A percentile compares a stretch with the other conserved stretches of the same genome.
Evolutionary conservation across 176 grass and related monocot genomes (phyloP).

Genomic region (Typha latifolia): DNA sequence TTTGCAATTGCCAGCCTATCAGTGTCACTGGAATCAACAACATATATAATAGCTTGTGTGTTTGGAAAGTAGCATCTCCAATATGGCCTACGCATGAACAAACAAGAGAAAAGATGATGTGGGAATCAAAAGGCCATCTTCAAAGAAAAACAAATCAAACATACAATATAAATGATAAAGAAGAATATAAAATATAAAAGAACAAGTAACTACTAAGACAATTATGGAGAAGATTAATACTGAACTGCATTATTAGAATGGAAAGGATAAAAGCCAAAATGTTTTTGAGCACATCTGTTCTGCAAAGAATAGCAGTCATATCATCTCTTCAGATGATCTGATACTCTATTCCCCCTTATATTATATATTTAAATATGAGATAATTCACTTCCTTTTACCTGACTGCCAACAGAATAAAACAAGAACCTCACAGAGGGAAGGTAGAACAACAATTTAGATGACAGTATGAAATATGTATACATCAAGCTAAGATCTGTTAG

Average conservation of each 20-base stretch:
- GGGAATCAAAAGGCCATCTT: not conserved
- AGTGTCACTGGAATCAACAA: conserved; percentile 99
- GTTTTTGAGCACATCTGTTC: not conserved
- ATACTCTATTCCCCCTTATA: no score
- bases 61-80: conserved; percentile 99
- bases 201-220: not conserved
- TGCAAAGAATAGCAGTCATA: no score
- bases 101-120: conserved; percentile 10
- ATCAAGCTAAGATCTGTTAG: no score
- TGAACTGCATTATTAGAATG: not conserved
- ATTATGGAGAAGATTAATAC: not conserved
- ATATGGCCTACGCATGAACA: conserved; percentile 53
- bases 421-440: no score
- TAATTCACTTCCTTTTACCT: no score
- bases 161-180: not conserved
- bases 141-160: not conserved
- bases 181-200: not conserved
- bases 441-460: no score
- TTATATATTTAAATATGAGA: no score
- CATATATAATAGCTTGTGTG: conserved; percentile 95
- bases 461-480: no score
- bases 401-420: no score
- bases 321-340: no score
- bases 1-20: conserved; percentile 95
- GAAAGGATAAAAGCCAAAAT: not conserved